A percentile compares a stretch with the other conserved stretches of the same genome.
phyloP scores from a whole-genome alignment of 495 filamentous ascomycete genomes.

The Annulohypoxylon moriforme region DNA sequence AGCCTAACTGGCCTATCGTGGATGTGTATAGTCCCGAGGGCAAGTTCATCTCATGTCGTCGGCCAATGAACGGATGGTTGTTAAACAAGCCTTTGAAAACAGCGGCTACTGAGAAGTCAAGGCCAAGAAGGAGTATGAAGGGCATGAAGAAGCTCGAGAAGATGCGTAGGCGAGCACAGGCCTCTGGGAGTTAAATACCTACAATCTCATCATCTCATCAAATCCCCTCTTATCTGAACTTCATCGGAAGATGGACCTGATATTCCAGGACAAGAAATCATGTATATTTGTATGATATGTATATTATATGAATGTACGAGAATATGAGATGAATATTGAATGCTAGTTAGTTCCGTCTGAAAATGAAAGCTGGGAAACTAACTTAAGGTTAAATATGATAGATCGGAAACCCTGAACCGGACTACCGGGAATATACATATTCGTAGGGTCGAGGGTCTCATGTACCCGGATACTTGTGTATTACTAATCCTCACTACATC shows the following conservation, averaged over 20 bases:
- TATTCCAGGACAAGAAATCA: background rate
- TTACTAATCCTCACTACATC: conserved; percentile 14
- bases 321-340: background rate
- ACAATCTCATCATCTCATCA: background rate
- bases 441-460: background rate
- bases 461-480: background rate
- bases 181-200: background rate
- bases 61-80: conserved; percentile 80
- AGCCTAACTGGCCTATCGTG: conserved; percentile 70
- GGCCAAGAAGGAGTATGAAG: conserved; percentile 70
- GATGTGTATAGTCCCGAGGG: conserved; percentile 90
- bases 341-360: no score
- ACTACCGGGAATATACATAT: conserved; percentile 1
- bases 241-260: background rate
- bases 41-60: conserved; percentile 73
- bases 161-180: conserved; percentile 36
- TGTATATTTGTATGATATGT: conserved; percentile 12
- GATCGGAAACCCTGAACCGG: conserved; percentile 31
- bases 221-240: background rate
- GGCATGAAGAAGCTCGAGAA: conserved; percentile 65
- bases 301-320: background rate
- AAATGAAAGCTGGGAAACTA: no score
- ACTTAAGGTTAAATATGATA: conserved; percentile 13
- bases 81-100: conserved; percentile 52
- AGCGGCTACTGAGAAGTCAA: conserved; percentile 36